These are phyloP conservation scores for Zymoseptoria brevis DNA, from an alignment of 2,329 filamentous ascomycete species.

Conservation along the genomic window DNA sequence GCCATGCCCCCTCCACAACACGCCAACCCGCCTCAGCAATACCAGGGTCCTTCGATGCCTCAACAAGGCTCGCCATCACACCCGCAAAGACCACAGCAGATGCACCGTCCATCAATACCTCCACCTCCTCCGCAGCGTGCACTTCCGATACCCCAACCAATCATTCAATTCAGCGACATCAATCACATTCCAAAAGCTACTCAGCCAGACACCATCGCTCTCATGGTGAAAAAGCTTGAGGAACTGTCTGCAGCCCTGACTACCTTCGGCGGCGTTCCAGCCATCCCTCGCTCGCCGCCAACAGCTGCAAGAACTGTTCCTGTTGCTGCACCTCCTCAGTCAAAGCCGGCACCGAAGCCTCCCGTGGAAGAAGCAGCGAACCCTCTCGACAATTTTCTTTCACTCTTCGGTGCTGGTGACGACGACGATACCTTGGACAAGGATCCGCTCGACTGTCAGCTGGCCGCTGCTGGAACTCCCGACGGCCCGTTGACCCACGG, in stretches of 20 bases:
- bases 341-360: slow-evolving; percentile 1
- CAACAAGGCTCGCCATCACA: slow-evolving; percentile 2
- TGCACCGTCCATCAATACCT: slow-evolving; percentile 4
- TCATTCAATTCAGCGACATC: slow-evolving; percentile 17
- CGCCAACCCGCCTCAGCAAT: slow-evolving; percentile 38
- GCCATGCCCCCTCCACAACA: slow-evolving; percentile 20
- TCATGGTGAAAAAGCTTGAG: slow-evolving; percentile 23
- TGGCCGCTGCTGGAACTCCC: slow-evolving; percentile 11
- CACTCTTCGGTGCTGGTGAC: slow-evolving; percentile 17
- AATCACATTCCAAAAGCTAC: slow-evolving; percentile 10
- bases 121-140: slow-evolving; percentile 5
- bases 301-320: slow-evolving; percentile 1
- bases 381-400: slow-evolving; percentile 21
- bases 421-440: slow-evolving; percentile 16
- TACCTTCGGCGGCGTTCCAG: slow-evolving; percentile 22
- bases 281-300: slow-evolving; percentile 11
- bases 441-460: slow-evolving; percentile 7
- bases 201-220: slow-evolving; percentile 14
- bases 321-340: not conserved
- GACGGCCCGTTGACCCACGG: slow-evolving; percentile 25
- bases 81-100: slow-evolving; percentile 5
- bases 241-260: slow-evolving; percentile 20
- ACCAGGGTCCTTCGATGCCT: not conserved
- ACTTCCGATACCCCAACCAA: slow-evolving; percentile 10
- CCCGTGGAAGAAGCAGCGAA: not conserved